Evolutionary conservation across 1,139 yeast genomes (phyloP).

Genomic region (Zygosaccharomyces sapae): DNA sequence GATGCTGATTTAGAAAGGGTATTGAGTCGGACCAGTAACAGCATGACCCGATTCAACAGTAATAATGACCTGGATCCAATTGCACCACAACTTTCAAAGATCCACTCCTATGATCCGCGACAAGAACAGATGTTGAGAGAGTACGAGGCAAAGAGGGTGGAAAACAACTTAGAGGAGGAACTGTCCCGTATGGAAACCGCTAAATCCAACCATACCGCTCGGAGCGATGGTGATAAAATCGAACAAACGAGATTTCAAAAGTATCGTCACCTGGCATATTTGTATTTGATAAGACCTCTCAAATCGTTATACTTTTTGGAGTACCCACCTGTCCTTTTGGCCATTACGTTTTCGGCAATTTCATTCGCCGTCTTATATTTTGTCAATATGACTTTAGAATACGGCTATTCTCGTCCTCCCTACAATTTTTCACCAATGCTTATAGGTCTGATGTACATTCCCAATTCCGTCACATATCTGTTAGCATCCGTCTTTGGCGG

Average conservation of each 20-base stretch:
- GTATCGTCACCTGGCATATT: slow-evolving; percentile 37
- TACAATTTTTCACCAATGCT: slow-evolving; percentile 63
- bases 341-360: slow-evolving; percentile 60
- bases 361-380: slow-evolving; percentile 68
- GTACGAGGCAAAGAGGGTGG: slow-evolving; percentile 18
- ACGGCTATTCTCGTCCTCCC: slow-evolving; percentile 58
- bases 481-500: slow-evolving; percentile 76
- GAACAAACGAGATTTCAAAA: slow-evolving; percentile 19
- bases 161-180: slow-evolving; percentile 28
- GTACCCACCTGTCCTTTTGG: slow-evolving; percentile 73
- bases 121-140: slow-evolving; percentile 28
- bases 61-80: slow-evolving; percentile 21
- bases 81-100: slow-evolving; percentile 36
- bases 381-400: slow-evolving; percentile 69
- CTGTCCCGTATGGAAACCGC: slow-evolving; percentile 31
- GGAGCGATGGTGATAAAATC: slow-evolving; percentile 23
- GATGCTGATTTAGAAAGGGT: slow-evolving; percentile 22
- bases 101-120: slow-evolving; percentile 30
- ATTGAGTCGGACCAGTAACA: slow-evolving; percentile 18
- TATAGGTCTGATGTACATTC: slow-evolving; percentile 74
- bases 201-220: slow-evolving; percentile 20
- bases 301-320: slow-evolving; percentile 49
- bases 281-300: slow-evolving; percentile 45
- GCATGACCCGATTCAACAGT: slow-evolving; percentile 17
- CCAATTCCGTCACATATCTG: slow-evolving; percentile 75